Conservation (phyloP, 495 filamentous ascomycete genomes). For the Tuber microsphaerosporum region DNA sequence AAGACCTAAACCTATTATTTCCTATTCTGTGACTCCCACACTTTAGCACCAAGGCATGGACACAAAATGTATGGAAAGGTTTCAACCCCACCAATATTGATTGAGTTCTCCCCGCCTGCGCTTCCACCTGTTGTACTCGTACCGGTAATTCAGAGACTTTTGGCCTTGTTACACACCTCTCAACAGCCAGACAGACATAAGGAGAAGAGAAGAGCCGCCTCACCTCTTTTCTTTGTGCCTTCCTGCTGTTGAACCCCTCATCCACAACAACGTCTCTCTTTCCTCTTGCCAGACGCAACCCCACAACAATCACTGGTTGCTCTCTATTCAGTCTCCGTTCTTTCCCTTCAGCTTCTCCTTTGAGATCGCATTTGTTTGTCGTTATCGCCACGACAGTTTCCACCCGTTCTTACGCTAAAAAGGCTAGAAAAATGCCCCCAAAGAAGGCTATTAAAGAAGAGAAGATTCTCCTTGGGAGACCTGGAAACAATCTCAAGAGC, state of each 20-base stretch:
- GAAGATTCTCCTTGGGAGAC: slow-evolving; percentile 83
- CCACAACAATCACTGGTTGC: slow-evolving; percentile 13
- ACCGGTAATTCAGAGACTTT: not conserved
- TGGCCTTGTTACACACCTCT: not conserved
- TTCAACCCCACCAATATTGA: not conserved
- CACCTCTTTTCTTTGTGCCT: not conserved
- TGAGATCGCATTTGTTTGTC: not conserved
- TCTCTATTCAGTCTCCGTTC: slow-evolving; percentile 7
- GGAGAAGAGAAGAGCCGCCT: slow-evolving; percentile 13
- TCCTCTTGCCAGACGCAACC: slow-evolving; percentile 29
- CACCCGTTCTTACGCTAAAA: slow-evolving; percentile 50
- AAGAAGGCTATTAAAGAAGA: slow-evolving; percentile 64
- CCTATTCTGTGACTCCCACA: not conserved
- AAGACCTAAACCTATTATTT: not conserved
- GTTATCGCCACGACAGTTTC: slow-evolving; percentile 13
- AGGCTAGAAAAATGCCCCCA: slow-evolving; percentile 56
- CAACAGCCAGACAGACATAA: not conserved
- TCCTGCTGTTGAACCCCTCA: slow-evolving; percentile 32
- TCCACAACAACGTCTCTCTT: slow-evolving; percentile 37
- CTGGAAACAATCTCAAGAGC: slow-evolving; percentile 97
- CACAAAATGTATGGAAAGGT: not conserved
- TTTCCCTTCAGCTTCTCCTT: not conserved
- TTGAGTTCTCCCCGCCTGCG: not conserved
- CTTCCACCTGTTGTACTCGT: not conserved
- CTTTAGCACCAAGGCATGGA: not conserved